Percentiles rank a stretch among this genome's conserved stretches.
phyloP scores from a whole-genome alignment of 495 filamentous ascomycete species.

The Pyrenopolyporus hunteri region DNA sequence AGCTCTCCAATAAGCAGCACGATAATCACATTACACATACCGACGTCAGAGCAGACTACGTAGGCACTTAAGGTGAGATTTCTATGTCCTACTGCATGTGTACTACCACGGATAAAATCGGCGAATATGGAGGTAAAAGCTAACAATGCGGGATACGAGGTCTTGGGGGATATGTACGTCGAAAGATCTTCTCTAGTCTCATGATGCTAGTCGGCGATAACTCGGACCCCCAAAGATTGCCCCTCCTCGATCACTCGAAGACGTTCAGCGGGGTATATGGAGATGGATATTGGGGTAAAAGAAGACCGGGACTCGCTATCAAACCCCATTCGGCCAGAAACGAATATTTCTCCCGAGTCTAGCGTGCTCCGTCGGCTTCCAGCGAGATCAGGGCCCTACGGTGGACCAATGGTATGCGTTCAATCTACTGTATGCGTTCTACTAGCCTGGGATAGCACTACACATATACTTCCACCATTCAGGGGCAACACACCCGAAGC shows the following conservation, averaged over 20 bases:
- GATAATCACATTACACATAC: too few species aligned
- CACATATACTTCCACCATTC: not conserved
- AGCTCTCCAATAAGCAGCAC: not conserved
- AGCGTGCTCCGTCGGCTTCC: conserved; percentile 23
- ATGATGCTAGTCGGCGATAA: conserved; percentile 11
- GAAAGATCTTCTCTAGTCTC: not conserved
- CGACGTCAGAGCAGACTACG: too few species aligned
- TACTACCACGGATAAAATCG: not conserved
- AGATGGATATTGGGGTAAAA: conserved; percentile 19
- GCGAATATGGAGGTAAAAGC: not conserved
- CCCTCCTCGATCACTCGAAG: not conserved
- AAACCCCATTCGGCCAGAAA: conserved; percentile 25
- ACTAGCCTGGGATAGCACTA: not conserved
- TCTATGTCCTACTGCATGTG: too few species aligned
- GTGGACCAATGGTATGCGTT: conserved; percentile 1
- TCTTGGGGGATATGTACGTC: not conserved
- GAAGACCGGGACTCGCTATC: not conserved
- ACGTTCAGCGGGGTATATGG: conserved; percentile 27
- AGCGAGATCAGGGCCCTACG: conserved; percentile 9
- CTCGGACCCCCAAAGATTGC: conserved; percentile 15
- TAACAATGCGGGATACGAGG: not conserved
- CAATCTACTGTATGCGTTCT: not conserved
- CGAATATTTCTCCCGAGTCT: conserved; percentile 27
- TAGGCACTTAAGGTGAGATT: too few species aligned
- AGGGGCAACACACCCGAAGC: too few species aligned